Conservation (phyloP, 805 yeast species). For the Myxozyma neotropica region DNA sequence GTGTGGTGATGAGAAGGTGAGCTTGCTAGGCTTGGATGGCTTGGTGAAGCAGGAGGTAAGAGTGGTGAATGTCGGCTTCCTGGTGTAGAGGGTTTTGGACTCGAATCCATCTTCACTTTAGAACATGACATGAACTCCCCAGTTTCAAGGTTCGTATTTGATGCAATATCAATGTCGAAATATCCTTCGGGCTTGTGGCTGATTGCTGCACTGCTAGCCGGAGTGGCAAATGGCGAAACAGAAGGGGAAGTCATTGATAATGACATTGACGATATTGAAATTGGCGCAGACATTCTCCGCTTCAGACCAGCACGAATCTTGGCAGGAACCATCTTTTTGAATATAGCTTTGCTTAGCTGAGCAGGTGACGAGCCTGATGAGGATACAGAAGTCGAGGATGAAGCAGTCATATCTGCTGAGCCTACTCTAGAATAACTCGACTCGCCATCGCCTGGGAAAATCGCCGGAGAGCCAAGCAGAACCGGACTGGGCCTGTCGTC, state of each 20-base stretch:
- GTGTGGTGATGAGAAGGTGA: conserved; percentile 1
- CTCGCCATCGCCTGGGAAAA: neutral
- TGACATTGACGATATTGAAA: neutral
- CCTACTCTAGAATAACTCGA: neutral
- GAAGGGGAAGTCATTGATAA: conserved; percentile 12
- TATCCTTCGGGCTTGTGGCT: conserved; percentile 12
- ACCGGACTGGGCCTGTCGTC: conserved; percentile 10
- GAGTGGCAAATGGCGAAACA: neutral
- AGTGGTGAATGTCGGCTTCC: neutral
- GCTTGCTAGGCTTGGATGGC: conserved; percentile 1
- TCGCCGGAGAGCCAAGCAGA: neutral
- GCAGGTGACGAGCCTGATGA: conserved; percentile 19
- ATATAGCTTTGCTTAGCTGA: conserved; percentile 20
- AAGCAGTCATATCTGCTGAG: neutral
- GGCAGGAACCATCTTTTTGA: conserved; percentile 30
- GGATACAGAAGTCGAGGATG: conserved; percentile 1
- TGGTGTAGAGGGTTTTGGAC: neutral
- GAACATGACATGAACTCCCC: conserved; percentile 4
- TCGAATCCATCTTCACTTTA: neutral
- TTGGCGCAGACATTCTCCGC: conserved; percentile 31
- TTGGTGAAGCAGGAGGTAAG: conserved; percentile 2
- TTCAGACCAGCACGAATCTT: conserved; percentile 22
- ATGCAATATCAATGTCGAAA: conserved; percentile 24
- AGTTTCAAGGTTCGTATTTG: conserved; percentile 26
- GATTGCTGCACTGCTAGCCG: neutral